These are phyloP conservation scores for Trypanosoma brucei DNA, from an alignment of 208 protist genomes.

Conservation along the genomic window DNA sequence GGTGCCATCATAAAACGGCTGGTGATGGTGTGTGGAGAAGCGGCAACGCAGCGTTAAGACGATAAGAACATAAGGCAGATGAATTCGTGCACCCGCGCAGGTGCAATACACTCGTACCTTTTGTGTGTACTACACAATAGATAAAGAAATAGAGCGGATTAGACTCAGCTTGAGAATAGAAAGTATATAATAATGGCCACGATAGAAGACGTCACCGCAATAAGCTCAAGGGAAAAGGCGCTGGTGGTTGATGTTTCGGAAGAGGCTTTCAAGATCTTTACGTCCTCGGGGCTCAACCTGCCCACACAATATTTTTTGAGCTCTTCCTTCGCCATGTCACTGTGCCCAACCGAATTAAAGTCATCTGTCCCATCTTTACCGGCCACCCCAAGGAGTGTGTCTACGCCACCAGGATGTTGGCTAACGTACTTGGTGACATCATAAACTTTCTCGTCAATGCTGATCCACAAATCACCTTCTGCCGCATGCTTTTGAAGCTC, in stretches of 20 bases:
- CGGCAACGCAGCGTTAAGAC: too few species aligned
- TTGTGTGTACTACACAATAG: too few species aligned
- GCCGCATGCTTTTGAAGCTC: slow-evolving; percentile 68
- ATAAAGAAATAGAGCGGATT: too few species aligned
- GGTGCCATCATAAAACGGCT: too few species aligned
- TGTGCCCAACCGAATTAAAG: slow-evolving; percentile 83
- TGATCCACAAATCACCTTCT: slow-evolving; percentile 76
- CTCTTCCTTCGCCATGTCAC: slow-evolving; percentile 50
- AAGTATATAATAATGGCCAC: slow-evolving; percentile 5
- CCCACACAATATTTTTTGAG: slow-evolving; percentile 80
- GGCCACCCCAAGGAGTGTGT: slow-evolving; percentile 76
- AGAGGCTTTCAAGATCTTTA: slow-evolving; percentile 23
- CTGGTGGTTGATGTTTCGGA: slow-evolving; percentile 12
- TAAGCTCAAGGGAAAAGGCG: slow-evolving; percentile 15
- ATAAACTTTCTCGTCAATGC: slow-evolving; percentile 85
- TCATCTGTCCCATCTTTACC: slow-evolving; percentile 80
- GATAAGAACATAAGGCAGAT: too few species aligned
- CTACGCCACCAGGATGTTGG: slow-evolving; percentile 85
- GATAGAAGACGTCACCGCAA: slow-evolving; percentile 31
- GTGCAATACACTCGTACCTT: too few species aligned
- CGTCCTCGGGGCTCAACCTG: slow-evolving; percentile 59
- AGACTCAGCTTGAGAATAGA: too few species aligned
- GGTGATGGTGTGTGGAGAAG: too few species aligned
- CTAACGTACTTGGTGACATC: slow-evolving; percentile 83
- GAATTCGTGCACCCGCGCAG: too few species aligned